Evolutionary conservation across 2,329 filamentous ascomycete genomes (phyloP).

Genomic region (Sclerotinia glacialis): DNA sequence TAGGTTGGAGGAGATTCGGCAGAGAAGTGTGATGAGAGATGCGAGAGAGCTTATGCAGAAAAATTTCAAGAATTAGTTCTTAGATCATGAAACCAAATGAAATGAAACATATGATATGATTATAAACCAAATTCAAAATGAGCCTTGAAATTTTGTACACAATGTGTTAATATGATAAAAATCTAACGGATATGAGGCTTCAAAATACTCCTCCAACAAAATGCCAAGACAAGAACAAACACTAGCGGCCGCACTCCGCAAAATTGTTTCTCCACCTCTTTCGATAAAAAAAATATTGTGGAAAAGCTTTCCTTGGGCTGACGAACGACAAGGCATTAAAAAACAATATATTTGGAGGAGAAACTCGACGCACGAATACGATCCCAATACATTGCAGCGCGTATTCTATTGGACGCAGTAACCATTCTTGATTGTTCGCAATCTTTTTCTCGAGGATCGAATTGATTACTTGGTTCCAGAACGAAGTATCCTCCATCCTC

Average conservation of each 20-base stretch:
- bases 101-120: not conserved
- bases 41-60: not conserved
- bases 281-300: not conserved
- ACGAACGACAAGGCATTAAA: not conserved
- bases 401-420: not conserved
- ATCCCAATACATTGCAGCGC: not conserved
- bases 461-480: not conserved
- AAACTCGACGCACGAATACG: not conserved
- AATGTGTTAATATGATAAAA: not conserved
- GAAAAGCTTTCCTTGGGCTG: not conserved
- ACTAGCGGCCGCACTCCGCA: constrained; percentile 14
- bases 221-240: not conserved
- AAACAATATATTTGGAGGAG: not conserved
- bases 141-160: not conserved
- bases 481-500: not conserved
- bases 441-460: not conserved
- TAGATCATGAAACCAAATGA: not conserved
- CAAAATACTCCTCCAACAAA: not conserved
- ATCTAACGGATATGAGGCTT: not conserved
- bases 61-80: not conserved
- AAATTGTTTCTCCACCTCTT: constrained; percentile 14
- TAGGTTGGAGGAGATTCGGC: not conserved
- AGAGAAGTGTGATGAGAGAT: not conserved
- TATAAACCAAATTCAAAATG: not conserved
- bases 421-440: not conserved